These are phyloP conservation scores for Fusarium domesticum DNA, from an alignment of 2,329 filamentous ascomycete genomes.

Conservation along the genomic window DNA sequence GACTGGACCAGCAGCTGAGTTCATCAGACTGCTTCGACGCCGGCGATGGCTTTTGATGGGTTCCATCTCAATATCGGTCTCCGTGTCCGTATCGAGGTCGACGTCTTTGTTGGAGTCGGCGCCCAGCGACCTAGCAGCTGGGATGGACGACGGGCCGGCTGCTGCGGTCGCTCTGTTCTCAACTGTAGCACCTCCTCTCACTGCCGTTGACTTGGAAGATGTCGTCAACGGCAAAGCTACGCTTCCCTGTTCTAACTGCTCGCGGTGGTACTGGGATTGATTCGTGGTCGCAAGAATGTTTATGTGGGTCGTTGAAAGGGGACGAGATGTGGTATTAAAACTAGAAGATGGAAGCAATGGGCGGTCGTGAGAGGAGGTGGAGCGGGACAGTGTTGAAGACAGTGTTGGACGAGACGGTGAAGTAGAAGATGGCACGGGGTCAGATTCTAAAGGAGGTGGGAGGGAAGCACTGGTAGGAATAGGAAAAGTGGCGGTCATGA, in stretches of 20 bases:
- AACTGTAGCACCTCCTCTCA: slow-evolving; percentile 8
- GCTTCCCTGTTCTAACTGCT: background rate
- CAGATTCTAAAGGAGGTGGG: slow-evolving; percentile 18
- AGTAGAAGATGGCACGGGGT: slow-evolving; percentile 2
- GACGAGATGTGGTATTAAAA: slow-evolving; percentile 10
- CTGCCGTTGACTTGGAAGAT: slow-evolving; percentile 5
- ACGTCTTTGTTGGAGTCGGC: slow-evolving; percentile 31
- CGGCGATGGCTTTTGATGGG: slow-evolving; percentile 53
- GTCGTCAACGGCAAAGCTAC: slow-evolving; percentile 6
- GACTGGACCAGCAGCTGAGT: slow-evolving; percentile 32
- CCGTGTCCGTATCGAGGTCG: slow-evolving; percentile 53
- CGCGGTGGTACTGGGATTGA: slow-evolving; percentile 5
- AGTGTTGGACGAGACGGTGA: background rate
- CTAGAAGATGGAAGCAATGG: slow-evolving; percentile 1
- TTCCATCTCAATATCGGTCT: slow-evolving; percentile 53
- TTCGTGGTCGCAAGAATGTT: background rate
- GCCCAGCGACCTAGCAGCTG: slow-evolving; percentile 11
- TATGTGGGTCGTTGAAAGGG: slow-evolving; percentile 5
- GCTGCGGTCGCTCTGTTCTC: slow-evolving; percentile 10
- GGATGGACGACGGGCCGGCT: slow-evolving; percentile 19
- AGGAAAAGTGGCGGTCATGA: slow-evolving; percentile 19
- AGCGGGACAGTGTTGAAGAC: background rate
- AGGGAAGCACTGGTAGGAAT: background rate
- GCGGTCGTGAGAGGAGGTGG: slow-evolving; percentile 9
- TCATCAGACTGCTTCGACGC: slow-evolving; percentile 54